These are phyloP conservation scores for Phellinidium pouzarii DNA, from an alignment of 1,284 basidiomycete species.

Conservation along the genomic window DNA sequence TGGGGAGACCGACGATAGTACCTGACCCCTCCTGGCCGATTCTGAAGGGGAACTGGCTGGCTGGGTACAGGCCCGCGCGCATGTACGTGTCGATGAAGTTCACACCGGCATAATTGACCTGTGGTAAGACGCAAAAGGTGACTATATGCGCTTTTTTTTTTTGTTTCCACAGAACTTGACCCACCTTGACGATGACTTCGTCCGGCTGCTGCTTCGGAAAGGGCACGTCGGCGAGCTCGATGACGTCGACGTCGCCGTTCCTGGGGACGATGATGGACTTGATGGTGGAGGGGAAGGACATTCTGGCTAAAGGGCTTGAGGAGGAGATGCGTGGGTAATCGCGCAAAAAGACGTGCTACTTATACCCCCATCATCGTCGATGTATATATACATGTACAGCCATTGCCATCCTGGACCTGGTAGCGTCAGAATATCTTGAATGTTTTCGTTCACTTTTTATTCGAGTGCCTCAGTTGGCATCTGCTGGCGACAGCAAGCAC, in stretches of 20 bases:
- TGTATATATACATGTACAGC: too few species aligned
- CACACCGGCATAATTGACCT: constrained; percentile 50
- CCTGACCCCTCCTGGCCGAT: constrained; percentile 81
- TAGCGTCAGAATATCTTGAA: too few species aligned
- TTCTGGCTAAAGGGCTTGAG: constrained; percentile 6
- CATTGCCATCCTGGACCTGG: too few species aligned
- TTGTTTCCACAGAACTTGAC: constrained; percentile 8
- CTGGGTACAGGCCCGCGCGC: constrained; percentile 53
- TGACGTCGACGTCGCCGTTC: constrained; percentile 72
- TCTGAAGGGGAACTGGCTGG: constrained; percentile 58
- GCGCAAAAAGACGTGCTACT: not conserved
- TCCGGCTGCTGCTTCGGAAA: constrained; percentile 57
- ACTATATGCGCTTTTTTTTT: constrained; percentile 9
- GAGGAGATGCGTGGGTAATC: not conserved
- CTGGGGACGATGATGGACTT: constrained; percentile 41
- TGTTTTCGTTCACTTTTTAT: too few species aligned
- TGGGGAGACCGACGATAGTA: constrained; percentile 65
- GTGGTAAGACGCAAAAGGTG: constrained; percentile 39
- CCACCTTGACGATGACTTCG: constrained; percentile 77
- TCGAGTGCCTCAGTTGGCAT: too few species aligned
- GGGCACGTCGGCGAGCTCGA: constrained; percentile 56
- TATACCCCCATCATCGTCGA: too few species aligned
- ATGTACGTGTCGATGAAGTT: constrained; percentile 88
- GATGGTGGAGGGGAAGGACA: constrained; percentile 35
- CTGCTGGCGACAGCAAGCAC: too few species aligned